Percentiles rank a stretch among this genome's conserved stretches.
Evolutionary conservation across 2,329 filamentous ascomycete genomes (phyloP).

Genomic region (Cercospora nicotianae): DNA sequence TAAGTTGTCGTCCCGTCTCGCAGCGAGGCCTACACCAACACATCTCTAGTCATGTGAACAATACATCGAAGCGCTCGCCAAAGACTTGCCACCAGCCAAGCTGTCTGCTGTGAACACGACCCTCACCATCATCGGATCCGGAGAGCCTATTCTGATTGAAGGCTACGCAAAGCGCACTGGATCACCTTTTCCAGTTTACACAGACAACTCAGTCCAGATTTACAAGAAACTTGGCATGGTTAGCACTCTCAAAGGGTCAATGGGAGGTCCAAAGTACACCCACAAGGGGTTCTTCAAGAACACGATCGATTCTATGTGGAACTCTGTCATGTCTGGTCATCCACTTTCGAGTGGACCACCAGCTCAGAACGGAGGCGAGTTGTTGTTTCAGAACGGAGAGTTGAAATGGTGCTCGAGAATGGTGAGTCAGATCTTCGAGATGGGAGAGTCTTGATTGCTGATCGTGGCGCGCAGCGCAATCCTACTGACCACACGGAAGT

Average conservation of each 20-base stretch:
- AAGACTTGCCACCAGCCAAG: slow-evolving; percentile 27
- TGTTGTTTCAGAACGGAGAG: slow-evolving; percentile 38
- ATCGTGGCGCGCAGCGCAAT: slow-evolving; percentile 38
- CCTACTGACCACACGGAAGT: slow-evolving; percentile 40
- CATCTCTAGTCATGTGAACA: slow-evolving; percentile 37
- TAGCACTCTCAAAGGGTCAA: slow-evolving; percentile 24
- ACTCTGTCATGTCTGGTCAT: slow-evolving; percentile 28
- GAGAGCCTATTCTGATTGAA: slow-evolving; percentile 34
- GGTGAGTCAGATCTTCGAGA: neutral
- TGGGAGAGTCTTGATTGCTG: neutral
- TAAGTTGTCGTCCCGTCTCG: slow-evolving; percentile 22
- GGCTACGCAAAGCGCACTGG: slow-evolving; percentile 35
- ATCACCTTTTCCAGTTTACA: slow-evolving; percentile 38
- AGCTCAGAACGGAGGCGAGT: slow-evolving; percentile 41
- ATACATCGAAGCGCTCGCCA: slow-evolving; percentile 36
- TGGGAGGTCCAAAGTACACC: slow-evolving; percentile 13
- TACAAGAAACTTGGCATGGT: slow-evolving; percentile 39
- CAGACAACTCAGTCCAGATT: slow-evolving; percentile 35
- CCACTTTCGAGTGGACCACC: slow-evolving; percentile 30
- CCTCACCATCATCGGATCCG: slow-evolving; percentile 40
- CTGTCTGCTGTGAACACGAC: slow-evolving; percentile 29
- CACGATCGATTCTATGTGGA: slow-evolving; percentile 28
- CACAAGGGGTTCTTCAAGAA: slow-evolving; percentile 27
- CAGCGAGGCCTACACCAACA: neutral
- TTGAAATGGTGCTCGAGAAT: slow-evolving; percentile 35